These are phyloP conservation scores for Pisolithus microcarpus DNA, from an alignment of 768 basidiomycete genomes.

Conservation along the genomic window DNA sequence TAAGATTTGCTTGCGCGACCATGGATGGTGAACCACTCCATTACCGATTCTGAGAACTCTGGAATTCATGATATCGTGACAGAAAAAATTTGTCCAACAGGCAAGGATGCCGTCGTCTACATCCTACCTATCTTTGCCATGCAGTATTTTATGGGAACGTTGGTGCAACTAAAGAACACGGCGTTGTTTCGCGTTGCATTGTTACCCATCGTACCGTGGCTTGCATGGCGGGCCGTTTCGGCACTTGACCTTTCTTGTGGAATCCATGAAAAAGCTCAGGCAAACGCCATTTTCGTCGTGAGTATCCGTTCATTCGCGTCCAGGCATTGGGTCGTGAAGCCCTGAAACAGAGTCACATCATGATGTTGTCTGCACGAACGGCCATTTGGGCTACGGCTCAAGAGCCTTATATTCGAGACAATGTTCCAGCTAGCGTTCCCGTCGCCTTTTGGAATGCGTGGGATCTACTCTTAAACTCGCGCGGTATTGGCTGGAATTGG, in stretches of 20 bases:
- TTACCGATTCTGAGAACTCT: neutral
- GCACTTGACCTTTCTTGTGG: slow-evolving; percentile 19
- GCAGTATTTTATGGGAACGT: slow-evolving; percentile 48
- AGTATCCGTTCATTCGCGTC: slow-evolving; percentile 1
- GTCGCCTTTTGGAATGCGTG: slow-evolving; percentile 19
- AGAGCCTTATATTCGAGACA: slow-evolving; percentile 8
- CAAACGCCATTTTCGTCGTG: slow-evolving; percentile 16
- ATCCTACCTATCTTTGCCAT: slow-evolving; percentile 37
- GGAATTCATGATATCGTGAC: slow-evolving; percentile 4
- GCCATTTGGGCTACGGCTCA: slow-evolving; percentile 17
- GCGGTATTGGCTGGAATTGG: slow-evolving; percentile 26
- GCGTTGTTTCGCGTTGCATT: slow-evolving; percentile 38
- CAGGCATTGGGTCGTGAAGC: neutral
- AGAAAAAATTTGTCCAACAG: slow-evolving; percentile 5
- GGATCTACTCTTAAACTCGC: slow-evolving; percentile 14
- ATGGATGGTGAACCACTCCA: neutral
- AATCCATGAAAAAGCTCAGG: slow-evolving; percentile 4
- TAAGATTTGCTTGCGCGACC: too few relatives aligned
- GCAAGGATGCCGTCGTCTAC: slow-evolving; percentile 25
- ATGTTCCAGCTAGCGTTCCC: slow-evolving; percentile 3
- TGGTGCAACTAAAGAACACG: slow-evolving; percentile 43
- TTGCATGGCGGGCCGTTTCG: slow-evolving; percentile 34
- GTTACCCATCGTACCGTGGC: slow-evolving; percentile 40
- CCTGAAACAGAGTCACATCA: slow-evolving; percentile 10
- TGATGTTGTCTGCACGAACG: slow-evolving; percentile 9